phyloP scores from a whole-genome alignment of 1,284 basidiomycete genomes.

The Hemileia vastatrix region DNA sequence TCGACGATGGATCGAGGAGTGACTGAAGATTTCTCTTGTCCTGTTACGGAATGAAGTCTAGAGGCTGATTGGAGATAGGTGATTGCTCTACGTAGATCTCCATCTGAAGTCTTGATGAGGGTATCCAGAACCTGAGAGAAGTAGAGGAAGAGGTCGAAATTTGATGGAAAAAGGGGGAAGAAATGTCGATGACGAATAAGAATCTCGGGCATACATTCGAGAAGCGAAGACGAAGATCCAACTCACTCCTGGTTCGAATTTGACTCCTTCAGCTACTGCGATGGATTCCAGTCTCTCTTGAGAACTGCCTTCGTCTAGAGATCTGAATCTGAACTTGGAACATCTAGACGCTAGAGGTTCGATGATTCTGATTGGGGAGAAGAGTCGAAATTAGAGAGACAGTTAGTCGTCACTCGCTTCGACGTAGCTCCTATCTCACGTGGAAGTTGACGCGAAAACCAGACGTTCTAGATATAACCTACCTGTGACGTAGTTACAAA shows the following conservation, averaged over 20 bases:
- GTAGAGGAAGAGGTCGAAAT: constrained; percentile 28
- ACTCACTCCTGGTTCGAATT: constrained; percentile 32
- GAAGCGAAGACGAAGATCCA: not conserved
- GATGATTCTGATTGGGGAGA: constrained; percentile 70
- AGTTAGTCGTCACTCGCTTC: constrained; percentile 1
- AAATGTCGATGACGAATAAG: no score
- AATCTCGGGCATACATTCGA: no score
- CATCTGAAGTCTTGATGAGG: constrained; percentile 69
- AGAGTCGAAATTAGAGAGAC: not conserved
- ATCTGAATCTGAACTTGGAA: constrained; percentile 96
- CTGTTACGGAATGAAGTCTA: constrained; percentile 57
- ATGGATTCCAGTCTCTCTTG: constrained; percentile 69
- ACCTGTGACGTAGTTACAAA: constrained; percentile 99
- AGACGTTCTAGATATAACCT: constrained; percentile 33
- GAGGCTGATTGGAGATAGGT: constrained; percentile 95
- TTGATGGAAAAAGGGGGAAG: no score
- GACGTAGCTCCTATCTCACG: not conserved
- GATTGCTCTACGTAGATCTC: constrained; percentile 94
- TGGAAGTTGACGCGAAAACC: not conserved
- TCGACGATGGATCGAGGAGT: constrained; percentile 68
- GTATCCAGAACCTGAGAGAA: constrained; percentile 55
- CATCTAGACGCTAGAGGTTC: constrained; percentile 97
- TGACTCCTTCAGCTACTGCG: constrained; percentile 53
- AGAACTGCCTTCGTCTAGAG: constrained; percentile 70
- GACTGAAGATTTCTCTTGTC: constrained; percentile 60